These are phyloP conservation scores for Myxozyma udenii DNA, from an alignment of 805 yeast genomes.

Conservation along the genomic window DNA sequence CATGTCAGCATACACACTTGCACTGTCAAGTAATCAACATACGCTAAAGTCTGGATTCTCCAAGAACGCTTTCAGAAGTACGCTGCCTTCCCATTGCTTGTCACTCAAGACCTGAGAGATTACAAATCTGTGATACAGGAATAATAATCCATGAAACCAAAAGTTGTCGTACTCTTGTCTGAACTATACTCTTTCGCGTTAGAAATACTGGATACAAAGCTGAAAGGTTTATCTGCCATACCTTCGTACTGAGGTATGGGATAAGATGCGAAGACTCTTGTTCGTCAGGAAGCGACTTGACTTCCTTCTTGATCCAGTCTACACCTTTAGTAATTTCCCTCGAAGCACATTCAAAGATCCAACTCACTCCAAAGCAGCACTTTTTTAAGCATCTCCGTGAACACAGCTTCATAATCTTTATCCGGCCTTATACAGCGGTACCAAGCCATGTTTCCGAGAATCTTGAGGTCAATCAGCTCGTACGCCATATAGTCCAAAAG, in stretches of 20 bases:
- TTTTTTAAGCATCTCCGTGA: conserved; percentile 10
- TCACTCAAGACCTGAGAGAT: conserved; percentile 15
- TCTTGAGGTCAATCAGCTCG: conserved; percentile 16
- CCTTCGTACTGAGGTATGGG: too few relatives aligned
- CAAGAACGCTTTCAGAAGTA: conserved; percentile 10
- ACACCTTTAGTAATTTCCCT: background rate
- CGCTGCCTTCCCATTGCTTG: conserved; percentile 8
- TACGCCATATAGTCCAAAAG: background rate
- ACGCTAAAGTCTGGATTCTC: conserved; percentile 12
- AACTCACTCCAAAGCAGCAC: conserved; percentile 23
- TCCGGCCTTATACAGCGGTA: conserved; percentile 12
- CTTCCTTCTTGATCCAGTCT: conserved; percentile 20
- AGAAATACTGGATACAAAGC: too few relatives aligned
- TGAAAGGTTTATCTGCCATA: too few relatives aligned
- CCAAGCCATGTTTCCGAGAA: conserved; percentile 25
- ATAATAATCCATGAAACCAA: conserved; percentile 9
- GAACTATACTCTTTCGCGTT: too few relatives aligned
- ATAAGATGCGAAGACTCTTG: too few relatives aligned
- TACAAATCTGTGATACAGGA: conserved; percentile 12
- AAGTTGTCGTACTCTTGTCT: conserved; percentile 6
- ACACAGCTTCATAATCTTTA: conserved; percentile 9
- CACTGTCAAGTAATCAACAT: background rate
- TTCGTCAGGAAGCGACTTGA: conserved; percentile 6
- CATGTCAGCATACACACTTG: background rate
- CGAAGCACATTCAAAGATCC: background rate